A percentile compares a stretch with the other conserved stretches of the same genome.
Conservation (phyloP, 768 basidiomycete genomes). For the Kwoniella sp. region DNA sequence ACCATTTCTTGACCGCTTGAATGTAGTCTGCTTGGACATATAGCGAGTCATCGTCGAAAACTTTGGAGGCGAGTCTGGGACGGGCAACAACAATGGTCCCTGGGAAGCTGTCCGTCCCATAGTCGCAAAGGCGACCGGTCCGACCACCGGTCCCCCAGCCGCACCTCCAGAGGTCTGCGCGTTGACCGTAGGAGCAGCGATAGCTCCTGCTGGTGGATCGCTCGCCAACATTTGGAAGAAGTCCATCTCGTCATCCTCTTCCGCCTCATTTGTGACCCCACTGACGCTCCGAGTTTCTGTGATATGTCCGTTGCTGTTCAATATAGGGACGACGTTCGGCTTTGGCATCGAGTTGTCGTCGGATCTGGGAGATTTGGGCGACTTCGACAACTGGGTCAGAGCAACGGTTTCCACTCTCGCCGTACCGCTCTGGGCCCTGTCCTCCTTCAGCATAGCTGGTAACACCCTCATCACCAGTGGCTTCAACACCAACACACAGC, state of each 20-base stretch:
- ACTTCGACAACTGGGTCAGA: neutral
- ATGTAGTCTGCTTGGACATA: neutral
- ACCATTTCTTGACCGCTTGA: neutral
- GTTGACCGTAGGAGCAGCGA: neutral
- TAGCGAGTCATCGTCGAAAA: neutral
- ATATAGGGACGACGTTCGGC: neutral
- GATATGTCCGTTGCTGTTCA: neutral
- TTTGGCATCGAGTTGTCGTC: neutral
- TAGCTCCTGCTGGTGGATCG: conserved; percentile 6
- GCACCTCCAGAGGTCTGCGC: neutral
- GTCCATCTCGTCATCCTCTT: conserved; percentile 27
- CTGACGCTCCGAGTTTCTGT: neutral
- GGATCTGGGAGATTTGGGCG: conserved; percentile 1
- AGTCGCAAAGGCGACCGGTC: neutral
- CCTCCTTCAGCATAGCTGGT: conserved; percentile 35
- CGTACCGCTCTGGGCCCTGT: neutral
- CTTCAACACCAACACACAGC: conserved; percentile 51
- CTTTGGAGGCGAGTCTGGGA: neutral
- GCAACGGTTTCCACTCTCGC: neutral
- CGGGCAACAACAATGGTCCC: neutral
- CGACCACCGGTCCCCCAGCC: neutral
- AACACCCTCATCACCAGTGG: conserved; percentile 48
- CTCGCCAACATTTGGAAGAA: conserved; percentile 30
- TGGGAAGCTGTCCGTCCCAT: neutral
- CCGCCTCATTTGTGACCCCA: neutral